These are phyloP conservation scores for Nicotiana tomentosiformis DNA, from an alignment of 257 asterid species.

Conservation along the genomic window DNA sequence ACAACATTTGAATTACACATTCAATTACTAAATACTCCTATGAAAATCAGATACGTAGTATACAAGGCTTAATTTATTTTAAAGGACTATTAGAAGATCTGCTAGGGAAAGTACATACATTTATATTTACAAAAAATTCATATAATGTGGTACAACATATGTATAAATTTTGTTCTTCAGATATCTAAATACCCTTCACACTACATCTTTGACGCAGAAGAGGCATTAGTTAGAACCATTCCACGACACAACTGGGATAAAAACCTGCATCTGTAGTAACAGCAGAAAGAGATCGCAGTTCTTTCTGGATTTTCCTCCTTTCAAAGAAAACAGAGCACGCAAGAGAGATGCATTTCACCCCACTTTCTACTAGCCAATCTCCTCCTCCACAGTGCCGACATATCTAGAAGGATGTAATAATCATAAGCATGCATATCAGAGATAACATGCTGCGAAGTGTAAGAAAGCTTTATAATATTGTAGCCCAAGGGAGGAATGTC, in stretches of 20 bases:
- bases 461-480: background rate
- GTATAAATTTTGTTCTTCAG: background rate
- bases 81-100: background rate
- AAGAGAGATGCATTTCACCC: constrained; percentile 82
- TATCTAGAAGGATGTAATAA: constrained; percentile 36
- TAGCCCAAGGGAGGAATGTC: background rate
- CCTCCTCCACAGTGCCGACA: constrained; percentile 98
- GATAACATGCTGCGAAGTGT: background rate
- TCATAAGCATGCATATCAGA: background rate
- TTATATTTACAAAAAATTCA: background rate
- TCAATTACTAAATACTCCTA: background rate
- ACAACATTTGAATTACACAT: background rate
- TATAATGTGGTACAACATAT: background rate
- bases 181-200: background rate
- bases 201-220: background rate
- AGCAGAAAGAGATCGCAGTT: constrained; percentile 56
- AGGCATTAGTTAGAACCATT: constrained; percentile 54
- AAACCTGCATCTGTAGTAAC: constrained; percentile 53
- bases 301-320: constrained; percentile 80
- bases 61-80: background rate
- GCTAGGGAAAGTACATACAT: background rate
- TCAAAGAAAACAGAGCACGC: constrained; percentile 85
- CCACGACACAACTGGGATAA: constrained; percentile 69
- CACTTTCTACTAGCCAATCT: constrained; percentile 76
- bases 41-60: background rate